Conservation (phyloP, 768 basidiomycete genomes). For the Leccinum boreale region DNA sequence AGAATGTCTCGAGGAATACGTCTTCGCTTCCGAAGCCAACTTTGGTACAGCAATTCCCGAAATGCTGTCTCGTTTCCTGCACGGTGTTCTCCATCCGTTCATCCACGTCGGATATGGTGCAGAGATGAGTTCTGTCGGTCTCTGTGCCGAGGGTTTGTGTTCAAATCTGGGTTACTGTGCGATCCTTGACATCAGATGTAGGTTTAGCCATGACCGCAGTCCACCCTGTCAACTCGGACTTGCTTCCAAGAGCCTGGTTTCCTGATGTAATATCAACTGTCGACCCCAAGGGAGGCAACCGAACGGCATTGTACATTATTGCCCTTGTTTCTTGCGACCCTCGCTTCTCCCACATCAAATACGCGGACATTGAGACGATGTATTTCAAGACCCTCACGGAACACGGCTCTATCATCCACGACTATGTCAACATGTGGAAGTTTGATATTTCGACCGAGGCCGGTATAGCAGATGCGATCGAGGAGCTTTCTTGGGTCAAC, state of each 20-base stretch:
- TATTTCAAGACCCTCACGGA: slow-evolving; percentile 29
- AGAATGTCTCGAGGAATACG: slow-evolving; percentile 49
- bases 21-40: slow-evolving; percentile 53
- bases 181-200: slow-evolving; percentile 28
- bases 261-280: slow-evolving; percentile 16
- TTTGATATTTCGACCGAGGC: slow-evolving; percentile 34
- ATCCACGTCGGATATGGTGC: slow-evolving; percentile 63
- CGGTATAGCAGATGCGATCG: slow-evolving; percentile 49
- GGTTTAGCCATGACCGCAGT: slow-evolving; percentile 55
- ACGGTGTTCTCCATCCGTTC: slow-evolving; percentile 59
- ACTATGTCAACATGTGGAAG: slow-evolving; percentile 47
- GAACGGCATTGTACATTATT: slow-evolving; percentile 45
- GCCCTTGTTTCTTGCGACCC: slow-evolving; percentile 51
- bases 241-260: slow-evolving; percentile 23
- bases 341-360: slow-evolving; percentile 27
- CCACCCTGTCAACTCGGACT: slow-evolving; percentile 14
- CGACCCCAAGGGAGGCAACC: slow-evolving; percentile 11
- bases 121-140: slow-evolving; percentile 58
- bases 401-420: slow-evolving; percentile 37
- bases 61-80: slow-evolving; percentile 57
- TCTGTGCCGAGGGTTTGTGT: slow-evolving; percentile 57
- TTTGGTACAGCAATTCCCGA: slow-evolving; percentile 22
- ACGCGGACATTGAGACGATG: slow-evolving; percentile 27
- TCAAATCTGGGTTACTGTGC: slow-evolving; percentile 34
- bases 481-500: slow-evolving; percentile 59